Evolutionary conservation across 2,329 filamentous ascomycete species (phyloP), one percentile per base, ranked within the genome.

Genomic region (Blumeria graminis): DNA sequence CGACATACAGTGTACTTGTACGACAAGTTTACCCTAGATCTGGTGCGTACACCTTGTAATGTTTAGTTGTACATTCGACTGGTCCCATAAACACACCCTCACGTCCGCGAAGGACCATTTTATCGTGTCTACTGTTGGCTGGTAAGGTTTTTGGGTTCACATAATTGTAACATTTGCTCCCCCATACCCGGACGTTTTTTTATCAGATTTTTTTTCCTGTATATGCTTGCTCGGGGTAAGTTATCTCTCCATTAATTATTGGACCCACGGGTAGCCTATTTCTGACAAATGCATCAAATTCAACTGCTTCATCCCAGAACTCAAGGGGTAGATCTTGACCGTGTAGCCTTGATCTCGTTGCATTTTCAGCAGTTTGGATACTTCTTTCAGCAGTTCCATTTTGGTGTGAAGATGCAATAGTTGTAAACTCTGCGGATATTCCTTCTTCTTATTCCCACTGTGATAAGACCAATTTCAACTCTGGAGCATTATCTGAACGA

Each of bases 331-430:
- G 10, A n/a, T 52, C 32, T 9, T 32, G 32, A 35, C 36, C 28
- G 16, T 35, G 13, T n/a, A 52, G 34, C 50, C 16, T 52, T 18
- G 28, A n/a, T 52, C 50, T 52, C 6, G 35, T 52, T 35, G 50
- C 50, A 32, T 35, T 52, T 16, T 52, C 3, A 52, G n/a, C n/a
- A n/a, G n/a, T n/a, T n/a, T n/a, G n/a, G n/a, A n/a, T n/a, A n/a
- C n/a, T n/a, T n/a, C n/a, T n/a, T n/a, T n/a, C n/a, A n/a, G 50
- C 48, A 34, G 48, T 22, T 35, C 33, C 51, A 39, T 54, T 54
- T 39, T 54, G 51, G 28, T 54, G 34, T 6, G 51, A 54, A 22
- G 34, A 54, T 18, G 32, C 50, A 52, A 36, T 52, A 16, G 32
- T 34, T 36, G 32, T 52, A 35, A 52, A 52, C 6, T 52, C 18